Base-by-base conservation (phyloP, 139 green algal species). In the Astrephomene gubernaculifera region DNA sequence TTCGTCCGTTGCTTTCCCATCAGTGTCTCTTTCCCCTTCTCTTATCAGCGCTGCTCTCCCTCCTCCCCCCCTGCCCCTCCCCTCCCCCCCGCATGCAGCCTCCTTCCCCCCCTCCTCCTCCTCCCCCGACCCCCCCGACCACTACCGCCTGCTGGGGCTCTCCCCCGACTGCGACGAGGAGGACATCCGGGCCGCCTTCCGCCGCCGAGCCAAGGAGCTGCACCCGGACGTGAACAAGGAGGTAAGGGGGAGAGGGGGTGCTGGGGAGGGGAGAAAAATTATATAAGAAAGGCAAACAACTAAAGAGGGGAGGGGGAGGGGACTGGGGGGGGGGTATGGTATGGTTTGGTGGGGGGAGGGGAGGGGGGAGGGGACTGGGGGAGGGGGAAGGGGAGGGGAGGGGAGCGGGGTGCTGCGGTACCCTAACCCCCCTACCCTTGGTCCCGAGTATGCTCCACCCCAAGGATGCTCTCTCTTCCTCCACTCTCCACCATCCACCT, bases 141-240 rank as follows among this genome's bases (percentile, higher is more conserved):
- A 90, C 31, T 95, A 92, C 36, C 69, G 86, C 4, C 38, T 94
- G 45, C 81, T 96, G 21, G 93, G 93, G 53, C 36, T 96, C 2
- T 41, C 87, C 7, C 71, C 82, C 0, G 67, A 83, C 41, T 88
- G 93, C 4, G 84, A 44, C 29, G 91, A 91, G 25, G 87, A 93
- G 0, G 91, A 95, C 2, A 92, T 96, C 67, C 94, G 93, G 65
- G 44, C 63, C 24, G 93, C 93, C 1, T 96, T 90, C 81, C 72
- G 91, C 6, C 57, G 76, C n/a, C 76, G 87, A 6, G 93, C 91
- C 1, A 84, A 92, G 68, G 57, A 90, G 63, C 74, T 91, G 57
- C 93, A 96, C 71, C 93, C 93, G 38, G 93, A 96, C 44, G 68
- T 92, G 7, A 90, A 87, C 68, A 73, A 83, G 10, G 67, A 87